Conservation (phyloP, 345 rosid species). For the Garcia nutans region DNA sequence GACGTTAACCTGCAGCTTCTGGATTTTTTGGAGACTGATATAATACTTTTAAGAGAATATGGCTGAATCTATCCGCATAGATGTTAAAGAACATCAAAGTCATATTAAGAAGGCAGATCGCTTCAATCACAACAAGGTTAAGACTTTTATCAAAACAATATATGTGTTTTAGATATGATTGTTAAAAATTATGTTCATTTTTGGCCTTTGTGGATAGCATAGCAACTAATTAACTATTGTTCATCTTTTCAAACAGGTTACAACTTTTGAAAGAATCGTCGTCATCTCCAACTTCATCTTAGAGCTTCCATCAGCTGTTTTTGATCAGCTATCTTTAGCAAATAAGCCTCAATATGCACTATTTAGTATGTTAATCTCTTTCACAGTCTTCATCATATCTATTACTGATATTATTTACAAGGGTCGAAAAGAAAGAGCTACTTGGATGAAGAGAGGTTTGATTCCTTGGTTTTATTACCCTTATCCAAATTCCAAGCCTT, state of each 20-base stretch:
- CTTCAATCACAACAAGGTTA: neutral
- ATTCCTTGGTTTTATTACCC: conserved; percentile 8
- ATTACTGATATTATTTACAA: conserved; percentile 10
- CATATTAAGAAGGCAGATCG: neutral
- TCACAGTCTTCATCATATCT: neutral
- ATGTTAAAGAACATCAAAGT: neutral
- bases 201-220: neutral
- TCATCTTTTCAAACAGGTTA: neutral
- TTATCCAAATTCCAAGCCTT: neutral
- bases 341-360: conserved; percentile 1
- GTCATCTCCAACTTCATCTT: conserved; percentile 5
- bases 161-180: neutral
- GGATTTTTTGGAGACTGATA: conserved; percentile 11
- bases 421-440: neutral
- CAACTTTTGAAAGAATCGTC: conserved; percentile 2
- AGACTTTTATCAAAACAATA: neutral
- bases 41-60: neutral
- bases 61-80: neutral
- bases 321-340: conserved; percentile 17
- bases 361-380: conserved; percentile 16
- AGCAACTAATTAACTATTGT: too few relatives aligned
- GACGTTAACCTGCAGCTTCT: too few relatives aligned
- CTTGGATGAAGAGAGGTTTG: neutral
- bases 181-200: too few relatives aligned
- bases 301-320: conserved; percentile 13